phyloP scores from a whole-genome alignment of 208 protist species.

The Histomonas meleagridis region DNA sequence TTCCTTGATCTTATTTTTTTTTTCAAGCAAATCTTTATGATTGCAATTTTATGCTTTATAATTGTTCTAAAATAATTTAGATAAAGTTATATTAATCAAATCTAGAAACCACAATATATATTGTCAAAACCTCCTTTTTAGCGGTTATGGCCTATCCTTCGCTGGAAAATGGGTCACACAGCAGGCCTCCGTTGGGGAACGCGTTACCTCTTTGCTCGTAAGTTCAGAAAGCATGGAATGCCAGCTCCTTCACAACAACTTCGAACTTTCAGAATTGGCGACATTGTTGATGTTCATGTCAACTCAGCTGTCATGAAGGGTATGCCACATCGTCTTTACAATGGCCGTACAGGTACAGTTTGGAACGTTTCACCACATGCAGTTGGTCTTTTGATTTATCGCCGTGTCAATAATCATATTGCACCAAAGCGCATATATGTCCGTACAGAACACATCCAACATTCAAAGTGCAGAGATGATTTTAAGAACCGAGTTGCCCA shows the following conservation, averaged over 20 bases:
- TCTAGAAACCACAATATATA: no score
- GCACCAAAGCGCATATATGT: conserved; percentile 97
- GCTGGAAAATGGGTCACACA: conserved; percentile 68
- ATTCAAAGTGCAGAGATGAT: conserved; percentile 65
- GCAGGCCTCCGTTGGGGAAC: conserved; percentile 88
- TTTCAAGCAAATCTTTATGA: no score
- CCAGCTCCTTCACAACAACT: conserved; percentile 76
- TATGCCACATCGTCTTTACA: conserved; percentile 99
- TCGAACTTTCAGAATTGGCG: conserved; percentile 84
- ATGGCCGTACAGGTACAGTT: conserved; percentile 95
- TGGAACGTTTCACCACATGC: conserved; percentile 95
- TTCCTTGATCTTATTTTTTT: no score
- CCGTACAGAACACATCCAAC: conserved; percentile 93
- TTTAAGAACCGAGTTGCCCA: conserved; percentile 59
- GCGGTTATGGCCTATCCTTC: no score
- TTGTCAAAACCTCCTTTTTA: no score
- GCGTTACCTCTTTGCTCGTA: conserved; percentile 83
- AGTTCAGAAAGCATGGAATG: conserved; percentile 80
- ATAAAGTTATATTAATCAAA: no score
- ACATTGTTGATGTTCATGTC: conserved; percentile 93
- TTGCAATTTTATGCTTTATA: no score
- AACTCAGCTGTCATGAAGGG: conserved; percentile 93
- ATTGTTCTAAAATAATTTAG: no score
- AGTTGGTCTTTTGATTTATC: conserved; percentile 97
- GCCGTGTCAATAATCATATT: conserved; percentile 84